Evolutionary conservation across 176 grass and related monocot species (phyloP).

Genomic region (Microstegium vimineum): DNA sequence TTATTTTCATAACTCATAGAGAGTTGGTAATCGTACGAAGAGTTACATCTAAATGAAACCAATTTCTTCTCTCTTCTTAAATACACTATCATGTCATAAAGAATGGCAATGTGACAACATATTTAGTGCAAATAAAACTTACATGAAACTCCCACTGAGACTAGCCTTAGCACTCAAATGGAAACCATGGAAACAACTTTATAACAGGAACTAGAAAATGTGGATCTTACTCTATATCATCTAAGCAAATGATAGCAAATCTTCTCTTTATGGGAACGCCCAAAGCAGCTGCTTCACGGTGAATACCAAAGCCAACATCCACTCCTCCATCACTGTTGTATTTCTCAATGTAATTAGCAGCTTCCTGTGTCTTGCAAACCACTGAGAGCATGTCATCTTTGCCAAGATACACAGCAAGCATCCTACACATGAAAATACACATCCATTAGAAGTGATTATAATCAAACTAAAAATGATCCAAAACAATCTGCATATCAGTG

Average conservation of each 20-base stretch:
- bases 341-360: slow-evolving; percentile 18
- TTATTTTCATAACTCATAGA: too few relatives aligned
- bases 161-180: background rate
- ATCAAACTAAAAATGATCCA: background rate
- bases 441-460: background rate
- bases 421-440: slow-evolving; percentile 12
- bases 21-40: too few relatives aligned
- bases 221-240: slow-evolving; percentile 22
- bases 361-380: slow-evolving; percentile 27
- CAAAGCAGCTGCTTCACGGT: slow-evolving; percentile 22
- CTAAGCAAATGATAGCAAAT: slow-evolving; percentile 27
- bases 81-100: too few relatives aligned
- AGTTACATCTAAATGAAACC: too few relatives aligned
- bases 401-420: slow-evolving; percentile 35
- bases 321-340: slow-evolving; percentile 19
- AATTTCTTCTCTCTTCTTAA: too few relatives aligned
- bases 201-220: background rate
- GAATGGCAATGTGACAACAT: too few relatives aligned
- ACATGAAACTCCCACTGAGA: too few relatives aligned
- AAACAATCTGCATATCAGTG: background rate
- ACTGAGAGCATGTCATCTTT: slow-evolving; percentile 35
- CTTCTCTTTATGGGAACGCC: slow-evolving; percentile 12
- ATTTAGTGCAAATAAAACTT: too few relatives aligned
- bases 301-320: slow-evolving; percentile 22
- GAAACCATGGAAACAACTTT: background rate